Conservation (phyloP, 2,329 filamentous ascomycete genomes). For the Erysiphe pulchra region DNA sequence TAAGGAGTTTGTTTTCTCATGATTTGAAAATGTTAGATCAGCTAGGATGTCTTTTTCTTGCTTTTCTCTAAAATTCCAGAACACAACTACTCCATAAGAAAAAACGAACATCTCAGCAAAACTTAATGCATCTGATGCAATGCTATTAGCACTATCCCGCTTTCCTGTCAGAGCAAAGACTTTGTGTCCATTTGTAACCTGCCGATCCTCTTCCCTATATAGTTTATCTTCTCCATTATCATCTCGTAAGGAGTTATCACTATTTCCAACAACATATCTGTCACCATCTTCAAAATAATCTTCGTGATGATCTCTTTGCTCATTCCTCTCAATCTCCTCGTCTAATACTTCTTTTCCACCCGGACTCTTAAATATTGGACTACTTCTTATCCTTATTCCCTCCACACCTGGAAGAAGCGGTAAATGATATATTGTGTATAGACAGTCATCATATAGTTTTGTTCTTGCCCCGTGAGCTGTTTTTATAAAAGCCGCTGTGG, state of each 20-base stretch:
- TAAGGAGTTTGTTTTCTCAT: conserved; percentile 37
- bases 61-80: conserved; percentile 93
- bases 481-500: conserved; percentile 69
- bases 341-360: conserved; percentile 84
- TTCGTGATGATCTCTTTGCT: conserved; percentile 68
- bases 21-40: conserved; percentile 70
- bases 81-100: conserved; percentile 88
- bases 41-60: conserved; percentile 94
- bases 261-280: conserved; percentile 22
- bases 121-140: conserved; percentile 45
- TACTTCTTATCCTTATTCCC: conserved; percentile 69
- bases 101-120: conserved; percentile 95
- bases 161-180: conserved; percentile 16
- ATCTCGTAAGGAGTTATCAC: conserved; percentile 19
- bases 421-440: conserved; percentile 87
- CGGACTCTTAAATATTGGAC: conserved; percentile 74
- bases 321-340: conserved; percentile 85
- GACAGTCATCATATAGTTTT: conserved; percentile 91
- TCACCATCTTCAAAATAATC: conserved; percentile 61
- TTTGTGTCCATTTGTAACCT: conserved; percentile 15
- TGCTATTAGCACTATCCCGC: conserved; percentile 26
- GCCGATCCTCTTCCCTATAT: conserved; percentile 11
- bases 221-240: conserved; percentile 12
- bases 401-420: conserved; percentile 67
- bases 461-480: conserved; percentile 75